phyloP scores from a whole-genome alignment of 805 yeast species.

The Priceomyces haplophilus region DNA sequence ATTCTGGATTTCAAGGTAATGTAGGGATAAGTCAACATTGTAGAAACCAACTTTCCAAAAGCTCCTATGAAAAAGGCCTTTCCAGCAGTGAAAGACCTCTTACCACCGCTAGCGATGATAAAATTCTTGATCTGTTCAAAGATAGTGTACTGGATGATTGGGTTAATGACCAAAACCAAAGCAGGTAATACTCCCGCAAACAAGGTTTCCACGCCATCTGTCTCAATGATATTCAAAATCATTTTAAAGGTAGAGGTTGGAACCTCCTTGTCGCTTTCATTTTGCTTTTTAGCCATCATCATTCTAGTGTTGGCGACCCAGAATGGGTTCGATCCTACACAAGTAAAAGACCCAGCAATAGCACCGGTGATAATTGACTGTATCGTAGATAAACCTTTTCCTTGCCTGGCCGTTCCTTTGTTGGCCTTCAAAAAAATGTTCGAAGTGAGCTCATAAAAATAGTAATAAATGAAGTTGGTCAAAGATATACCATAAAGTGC shows the following conservation, averaged over 20 bases:
- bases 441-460: slow-evolving; percentile 76
- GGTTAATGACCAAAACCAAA: slow-evolving; percentile 77
- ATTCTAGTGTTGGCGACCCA: slow-evolving; percentile 94
- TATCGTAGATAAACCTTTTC: slow-evolving; percentile 49
- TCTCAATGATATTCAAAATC: slow-evolving; percentile 57
- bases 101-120: slow-evolving; percentile 53
- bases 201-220: slow-evolving; percentile 68
- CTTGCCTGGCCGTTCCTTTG: slow-evolving; percentile 20
- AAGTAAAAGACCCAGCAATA: slow-evolving; percentile 83
- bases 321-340: slow-evolving; percentile 78
- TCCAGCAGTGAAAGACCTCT: slow-evolving; percentile 52
- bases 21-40: slow-evolving; percentile 85
- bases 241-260: slow-evolving; percentile 49
- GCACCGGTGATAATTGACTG: slow-evolving; percentile 79
- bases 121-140: slow-evolving; percentile 80
- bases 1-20: slow-evolving; percentile 85
- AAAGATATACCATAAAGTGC: slow-evolving; percentile 83
- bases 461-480: slow-evolving; percentile 86
- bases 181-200: slow-evolving; percentile 90
- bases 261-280: slow-evolving; percentile 12
- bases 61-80: slow-evolving; percentile 90
- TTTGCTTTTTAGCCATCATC: slow-evolving; percentile 51
- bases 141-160: slow-evolving; percentile 87
- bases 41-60: slow-evolving; percentile 84
- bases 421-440: slow-evolving; percentile 41